Evolutionary conservation across 257 asterid genomes (phyloP), one percentile per base, ranked within the genome.

Genomic region (Primulina eburnea): DNA sequence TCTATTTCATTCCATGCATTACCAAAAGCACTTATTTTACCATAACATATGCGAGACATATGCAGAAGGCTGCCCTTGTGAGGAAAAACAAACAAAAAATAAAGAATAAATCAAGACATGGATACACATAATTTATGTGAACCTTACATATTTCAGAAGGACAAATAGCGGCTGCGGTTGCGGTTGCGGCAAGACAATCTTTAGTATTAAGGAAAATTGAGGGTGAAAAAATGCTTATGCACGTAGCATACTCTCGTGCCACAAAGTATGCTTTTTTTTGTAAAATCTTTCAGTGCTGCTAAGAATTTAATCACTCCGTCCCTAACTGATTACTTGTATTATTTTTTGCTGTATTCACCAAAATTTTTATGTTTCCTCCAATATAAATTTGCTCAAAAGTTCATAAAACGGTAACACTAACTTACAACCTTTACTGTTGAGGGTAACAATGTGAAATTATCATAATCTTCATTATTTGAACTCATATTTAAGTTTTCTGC

Each of bases 241-340:
- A 16, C 10, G 17, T 47, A 16, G 56, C 1, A 50, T 16, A 50
- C 20, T 47, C 20, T 16, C 20, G 56, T 14, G 20, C 56, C 56
- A 16, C 56, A 50, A 16, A 50, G 16, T 84, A 81, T 34, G 16
- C 8, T 40, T 28, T 18, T 28, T 6, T 63, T 33, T 4, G 24
- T 35, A 12, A 10, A 63, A 47, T 35, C 32, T 38, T 18, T 18
- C 28, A 20, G 55, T 43, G 43, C 67, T 34, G 40, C 17, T 62
- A 2, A 26, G 53, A 17, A 50, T 17, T 50, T 50, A 14, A 12
- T 43, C n/a, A 12, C 18, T 12, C 50, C 2, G 1, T 50, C 21
- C 56, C 6, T 16, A 5, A 16, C 20, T 5, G 56, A 50, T 50
- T 50, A 20, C 56, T 50, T 50, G 18, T 50, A 50, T 14, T 50